Evolutionary conservation across 176 grass and related monocot species (phyloP), one percentile per base, ranked within the genome.

Genomic region (Cenchrus americanus): DNA sequence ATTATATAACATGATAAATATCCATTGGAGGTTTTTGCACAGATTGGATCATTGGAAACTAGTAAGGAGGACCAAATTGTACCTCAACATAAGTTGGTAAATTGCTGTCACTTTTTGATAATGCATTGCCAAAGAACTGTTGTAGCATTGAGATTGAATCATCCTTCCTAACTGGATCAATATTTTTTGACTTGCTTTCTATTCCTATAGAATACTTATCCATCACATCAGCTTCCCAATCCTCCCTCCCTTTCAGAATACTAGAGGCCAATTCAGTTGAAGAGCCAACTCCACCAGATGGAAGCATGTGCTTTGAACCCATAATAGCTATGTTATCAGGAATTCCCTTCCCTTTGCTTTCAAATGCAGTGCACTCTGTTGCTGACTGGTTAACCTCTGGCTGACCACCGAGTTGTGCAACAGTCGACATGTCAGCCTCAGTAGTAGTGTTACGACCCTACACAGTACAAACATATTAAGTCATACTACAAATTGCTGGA

Each of bases 51-150:
- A 15, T 83, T 53, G 13, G 44, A 83, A 81, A 26, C 10, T 23
- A 83, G 30, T 66, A 57, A 79, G 42, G 17, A 90, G 7, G 37
- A 44, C 18, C 46, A 83, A 69, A 83, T 7, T 24, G 58, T 83
- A 87, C 89, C 89, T 88, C 89, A 81, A 59, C 78, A 84, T 81
- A 73, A 69, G 87, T 63, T 1, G 93, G 75, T 78, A 82, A 74
- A 82, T 64, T 82, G 60, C 51, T 85, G 71, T 80, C 47, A 50
- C 70, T 63, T 91, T 93, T 99, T 14, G 66, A 90, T 79, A 94
- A 82, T 64, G 88, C 75, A 89, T 59, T 88, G 71, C 89, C 84
- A 83, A 99, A 94, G 67, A 99, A 99, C 44, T 95, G 91, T 57
- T 96, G 93, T 84, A 99, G 83, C 68, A 96, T 86, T 76, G 93